Evolutionary conservation across 129 eudicot genomes (phyloP), one percentile per base, ranked within the genome.

Genomic region (Chrysanthemum seticuspe): DNA sequence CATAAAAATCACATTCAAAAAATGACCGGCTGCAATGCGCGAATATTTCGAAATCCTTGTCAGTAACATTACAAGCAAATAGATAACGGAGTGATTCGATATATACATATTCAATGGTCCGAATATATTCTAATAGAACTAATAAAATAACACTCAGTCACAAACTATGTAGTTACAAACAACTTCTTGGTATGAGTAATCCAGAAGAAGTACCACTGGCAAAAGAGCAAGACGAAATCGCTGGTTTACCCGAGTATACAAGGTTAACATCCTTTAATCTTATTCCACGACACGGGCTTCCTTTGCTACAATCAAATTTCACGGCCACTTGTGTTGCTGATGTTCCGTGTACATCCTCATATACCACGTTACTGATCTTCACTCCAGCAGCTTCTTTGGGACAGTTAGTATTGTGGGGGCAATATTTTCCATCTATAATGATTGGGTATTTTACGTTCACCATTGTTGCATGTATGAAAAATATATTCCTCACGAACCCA

Each of bases 211-310:
- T 19, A 19, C 21, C 21, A 19, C 21, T 19, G 21, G 21, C 21
- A 19, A 19, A 19, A 19, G 21, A 19, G 21, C 21, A 19, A 19
- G 80, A 76, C 0, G 92, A 48, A 74, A 7, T 13, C 0, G 83
- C 68, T 4, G 61, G 52, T 44, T 65, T 62, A 27, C 74, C 59
- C 15, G 62, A 50, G 61, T 71, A 84, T 7, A n/a, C 45, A 3
- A 87, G 71, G 47, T 81, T 78, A 25, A 87, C 74, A 53, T 87
- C 78, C 13, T 65, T 51, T 62, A 84, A 49, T 44, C 4, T 83
- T 10, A 87, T 79, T 19, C 82, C 84, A 7, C 25, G 79, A 25
- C 86, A 84, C 1, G 88, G 86, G 14, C 21, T 74, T 8, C 50
- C 69, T 2, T 70, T 73, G 61, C 85, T 87, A 51, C 89, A 62